phyloP scores from a whole-genome alignment of 371 early-diverging fungal species.

The Mortierella sp. region DNA sequence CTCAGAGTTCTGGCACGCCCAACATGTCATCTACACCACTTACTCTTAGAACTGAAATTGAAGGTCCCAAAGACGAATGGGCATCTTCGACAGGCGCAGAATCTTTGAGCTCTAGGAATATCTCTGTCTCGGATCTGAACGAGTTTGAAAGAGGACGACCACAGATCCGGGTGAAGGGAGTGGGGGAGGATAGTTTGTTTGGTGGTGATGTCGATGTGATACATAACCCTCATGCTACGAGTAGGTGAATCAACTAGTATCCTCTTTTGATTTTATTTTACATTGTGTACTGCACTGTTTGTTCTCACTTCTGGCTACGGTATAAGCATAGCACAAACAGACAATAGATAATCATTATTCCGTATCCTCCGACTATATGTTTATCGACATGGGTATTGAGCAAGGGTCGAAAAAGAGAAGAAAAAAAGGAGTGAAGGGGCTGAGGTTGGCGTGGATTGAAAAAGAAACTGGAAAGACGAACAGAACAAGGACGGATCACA shows the following conservation, averaged over 20 bases:
- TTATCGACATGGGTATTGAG: neutral
- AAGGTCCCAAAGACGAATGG: slow-evolving; percentile 4
- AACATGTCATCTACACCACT: too few relatives aligned
- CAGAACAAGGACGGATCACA: too few relatives aligned
- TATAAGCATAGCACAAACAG: neutral
- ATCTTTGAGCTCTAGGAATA: neutral
- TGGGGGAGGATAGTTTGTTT: slow-evolving; percentile 5
- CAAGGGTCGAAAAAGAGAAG: neutral
- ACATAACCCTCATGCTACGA: neutral
- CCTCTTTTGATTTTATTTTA: too few relatives aligned
- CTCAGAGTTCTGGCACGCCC: neutral
- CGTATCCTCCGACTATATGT: neutral
- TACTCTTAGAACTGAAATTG: neutral
- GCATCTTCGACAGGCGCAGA: neutral
- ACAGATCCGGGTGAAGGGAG: neutral
- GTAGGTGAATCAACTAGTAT: neutral
- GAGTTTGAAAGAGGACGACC: neutral
- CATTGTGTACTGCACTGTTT: neutral
- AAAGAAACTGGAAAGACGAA: too few relatives aligned
- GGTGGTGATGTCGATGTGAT: neutral
- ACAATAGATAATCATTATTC: neutral
- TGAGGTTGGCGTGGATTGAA: neutral
- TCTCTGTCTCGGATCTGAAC: neutral
- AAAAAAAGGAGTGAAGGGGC: neutral
- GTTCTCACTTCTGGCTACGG: neutral